phyloP scores from a whole-genome alignment of 177 flowering plant species.

The Telopea speciosissima region DNA sequence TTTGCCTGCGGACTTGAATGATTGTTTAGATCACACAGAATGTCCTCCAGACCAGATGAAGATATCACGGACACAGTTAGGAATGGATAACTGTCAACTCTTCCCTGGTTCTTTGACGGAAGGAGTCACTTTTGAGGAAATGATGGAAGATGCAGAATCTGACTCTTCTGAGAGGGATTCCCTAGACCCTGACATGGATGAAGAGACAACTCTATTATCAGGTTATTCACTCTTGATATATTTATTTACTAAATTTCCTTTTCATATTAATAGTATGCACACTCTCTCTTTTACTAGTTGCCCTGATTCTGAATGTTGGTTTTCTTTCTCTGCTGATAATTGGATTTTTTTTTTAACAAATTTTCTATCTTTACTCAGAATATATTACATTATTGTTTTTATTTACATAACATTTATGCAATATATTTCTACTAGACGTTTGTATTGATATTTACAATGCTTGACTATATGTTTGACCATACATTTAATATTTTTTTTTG shows the following conservation, averaged over 20 bases:
- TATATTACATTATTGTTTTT: too few species aligned
- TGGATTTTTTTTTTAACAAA: too few species aligned
- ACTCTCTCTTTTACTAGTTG: too few species aligned
- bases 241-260: not conserved
- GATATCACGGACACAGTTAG: conserved; percentile 30
- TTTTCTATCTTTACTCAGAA: too few species aligned
- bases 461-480: too few species aligned
- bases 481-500: too few species aligned
- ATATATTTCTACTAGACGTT: too few species aligned
- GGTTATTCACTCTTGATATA: conserved; percentile 31
- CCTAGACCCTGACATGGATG: conserved; percentile 47
- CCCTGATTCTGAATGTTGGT: too few species aligned
- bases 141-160: conserved; percentile 51
- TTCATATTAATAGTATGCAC: too few species aligned
- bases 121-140: conserved; percentile 38
- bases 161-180: conserved; percentile 57
- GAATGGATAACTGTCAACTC: conserved; percentile 17
- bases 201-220: conserved; percentile 41
- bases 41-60: conserved; percentile 30
- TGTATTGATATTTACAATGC: too few species aligned
- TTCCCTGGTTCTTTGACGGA: conserved; percentile 33
- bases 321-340: too few species aligned
- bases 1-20: conserved; percentile 38
- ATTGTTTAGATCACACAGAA: conserved; percentile 30
- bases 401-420: too few species aligned